A percentile compares a stretch with the other conserved stretches of the same genome.
Evolutionary conservation across 2,329 filamentous ascomycete genomes (phyloP).

Genomic region (Stagonosporopsis vannaccii): DNA sequence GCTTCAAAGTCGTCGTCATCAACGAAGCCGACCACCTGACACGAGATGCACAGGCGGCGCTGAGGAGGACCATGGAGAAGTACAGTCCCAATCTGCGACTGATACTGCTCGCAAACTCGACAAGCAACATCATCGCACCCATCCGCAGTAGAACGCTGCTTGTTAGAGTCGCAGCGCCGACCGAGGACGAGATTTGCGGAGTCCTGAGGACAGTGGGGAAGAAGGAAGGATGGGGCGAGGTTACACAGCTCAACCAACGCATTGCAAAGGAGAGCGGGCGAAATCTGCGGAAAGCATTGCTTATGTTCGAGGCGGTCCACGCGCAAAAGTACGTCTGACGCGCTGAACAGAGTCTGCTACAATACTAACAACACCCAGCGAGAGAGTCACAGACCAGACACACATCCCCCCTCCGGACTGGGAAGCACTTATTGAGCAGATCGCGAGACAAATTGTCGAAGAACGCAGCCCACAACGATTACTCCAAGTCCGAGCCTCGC

Average conservation of each 20-base stretch:
- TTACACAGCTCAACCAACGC: constrained; percentile 77
- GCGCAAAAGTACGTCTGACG: constrained; percentile 81
- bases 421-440: constrained; percentile 88
- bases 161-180: constrained; percentile 89
- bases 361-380: constrained; percentile 62
- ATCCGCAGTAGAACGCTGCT: constrained; percentile 91
- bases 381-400: constrained; percentile 86
- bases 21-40: constrained; percentile 97
- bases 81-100: constrained; percentile 94
- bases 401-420: constrained; percentile 94
- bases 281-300: constrained; percentile 85
- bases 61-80: constrained; percentile 98
- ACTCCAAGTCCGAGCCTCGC: constrained; percentile 84
- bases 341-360: not conserved
- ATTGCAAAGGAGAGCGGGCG: constrained; percentile 91
- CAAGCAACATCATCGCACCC: constrained; percentile 98
- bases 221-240: constrained; percentile 83
- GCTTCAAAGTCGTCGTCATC: constrained; percentile 98
- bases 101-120: constrained; percentile 93
- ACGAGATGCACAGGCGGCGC: constrained; percentile 91
- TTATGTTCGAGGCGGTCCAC: constrained; percentile 98
- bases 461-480: constrained; percentile 92
- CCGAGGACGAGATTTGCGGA: constrained; percentile 80
- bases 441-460: constrained; percentile 91
- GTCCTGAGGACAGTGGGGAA: constrained; percentile 75